Evolutionary conservation across 495 filamentous ascomycete genomes (phyloP).

Genomic region (Chaetomium tenue): DNA sequence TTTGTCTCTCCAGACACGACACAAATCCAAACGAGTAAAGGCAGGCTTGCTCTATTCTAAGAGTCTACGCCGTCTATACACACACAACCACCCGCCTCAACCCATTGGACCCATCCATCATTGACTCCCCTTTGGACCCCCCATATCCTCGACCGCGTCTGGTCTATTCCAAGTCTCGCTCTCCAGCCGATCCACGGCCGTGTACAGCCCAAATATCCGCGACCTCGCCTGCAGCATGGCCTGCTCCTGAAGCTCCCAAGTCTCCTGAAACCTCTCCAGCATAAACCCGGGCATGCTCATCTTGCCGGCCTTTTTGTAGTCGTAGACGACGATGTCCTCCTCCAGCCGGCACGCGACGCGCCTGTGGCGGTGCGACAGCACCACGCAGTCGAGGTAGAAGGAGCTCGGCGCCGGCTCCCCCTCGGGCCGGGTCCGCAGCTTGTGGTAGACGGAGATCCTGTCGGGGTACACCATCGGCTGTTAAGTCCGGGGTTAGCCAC

Average conservation of each 20-base stretch:
- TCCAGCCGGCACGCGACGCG: conserved; percentile 73
- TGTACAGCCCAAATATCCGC: conserved; percentile 55
- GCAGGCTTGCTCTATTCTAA: not conserved
- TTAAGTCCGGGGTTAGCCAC: not conserved
- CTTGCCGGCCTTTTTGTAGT: conserved; percentile 65
- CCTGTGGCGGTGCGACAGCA: conserved; percentile 77
- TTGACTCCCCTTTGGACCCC: conserved; percentile 44
- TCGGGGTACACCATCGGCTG: conserved; percentile 91
- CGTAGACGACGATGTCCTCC: conserved; percentile 84
- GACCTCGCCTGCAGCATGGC: conserved; percentile 46
- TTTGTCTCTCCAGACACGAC: not conserved
- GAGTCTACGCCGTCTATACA: conserved; percentile 2
- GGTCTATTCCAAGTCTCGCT: conserved; percentile 69
- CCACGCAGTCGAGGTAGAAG: conserved; percentile 55
- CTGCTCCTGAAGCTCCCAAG: conserved; percentile 65
- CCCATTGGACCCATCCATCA: conserved; percentile 3
- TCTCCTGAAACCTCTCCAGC: conserved; percentile 60
- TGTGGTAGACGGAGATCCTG: conserved; percentile 84
- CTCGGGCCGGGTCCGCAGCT: conserved; percentile 53
- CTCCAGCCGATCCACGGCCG: conserved; percentile 61
- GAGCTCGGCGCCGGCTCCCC: conserved; percentile 31
- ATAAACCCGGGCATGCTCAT: conserved; percentile 64
- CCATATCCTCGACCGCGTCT: conserved; percentile 70
- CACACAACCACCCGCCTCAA: not conserved
- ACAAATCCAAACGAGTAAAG: not conserved